phyloP scores from a whole-genome alignment of 306 rosid species.

The Trifolium fragiferum region DNA sequence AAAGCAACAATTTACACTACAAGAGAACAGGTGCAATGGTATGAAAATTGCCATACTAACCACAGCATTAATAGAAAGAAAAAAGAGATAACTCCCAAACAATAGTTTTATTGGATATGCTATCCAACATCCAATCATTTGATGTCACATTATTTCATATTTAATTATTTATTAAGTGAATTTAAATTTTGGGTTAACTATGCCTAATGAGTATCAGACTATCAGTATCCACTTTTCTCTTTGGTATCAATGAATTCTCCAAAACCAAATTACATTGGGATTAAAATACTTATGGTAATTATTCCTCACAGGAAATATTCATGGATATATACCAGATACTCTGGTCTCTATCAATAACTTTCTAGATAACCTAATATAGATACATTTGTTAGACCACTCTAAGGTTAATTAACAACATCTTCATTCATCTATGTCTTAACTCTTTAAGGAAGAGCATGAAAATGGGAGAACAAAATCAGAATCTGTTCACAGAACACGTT shows the following conservation, averaged over 20 bases:
- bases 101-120: not conserved
- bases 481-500: not conserved
- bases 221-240: not conserved
- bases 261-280: not conserved
- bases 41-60: conserved; percentile 25
- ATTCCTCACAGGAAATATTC: not conserved
- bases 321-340: not conserved
- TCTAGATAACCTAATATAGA: not conserved
- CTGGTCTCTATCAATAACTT: not conserved
- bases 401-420: too few species aligned
- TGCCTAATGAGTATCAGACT: not conserved
- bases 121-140: not conserved
- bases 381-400: not conserved
- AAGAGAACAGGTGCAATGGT: conserved; percentile 18
- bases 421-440: too few species aligned
- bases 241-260: not conserved
- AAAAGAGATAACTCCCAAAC: not conserved
- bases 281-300: not conserved
- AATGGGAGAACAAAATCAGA: not conserved
- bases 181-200: not conserved
- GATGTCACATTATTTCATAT: not conserved
- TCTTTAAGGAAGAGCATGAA: conserved; percentile 6
- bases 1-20: conserved; percentile 38
- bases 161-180: not conserved
- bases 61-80: not conserved